These are phyloP conservation scores for Cupressus sempervirens DNA, from an alignment of 75 land plant genomes.

Conservation along the genomic window DNA sequence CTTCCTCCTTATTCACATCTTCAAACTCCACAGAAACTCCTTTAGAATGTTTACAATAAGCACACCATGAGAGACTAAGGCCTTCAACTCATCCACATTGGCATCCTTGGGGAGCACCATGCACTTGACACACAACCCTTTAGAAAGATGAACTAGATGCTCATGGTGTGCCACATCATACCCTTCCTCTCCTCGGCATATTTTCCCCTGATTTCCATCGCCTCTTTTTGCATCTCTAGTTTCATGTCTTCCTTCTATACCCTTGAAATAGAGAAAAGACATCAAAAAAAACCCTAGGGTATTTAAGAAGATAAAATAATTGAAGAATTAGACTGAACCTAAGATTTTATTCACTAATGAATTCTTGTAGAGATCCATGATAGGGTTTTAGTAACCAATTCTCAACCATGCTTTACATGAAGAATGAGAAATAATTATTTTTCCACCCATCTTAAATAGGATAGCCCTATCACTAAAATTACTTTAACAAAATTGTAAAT, in stretches of 20 bases:
- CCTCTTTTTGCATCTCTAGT: conserved; percentile 50
- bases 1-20: neutral
- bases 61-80: neutral
- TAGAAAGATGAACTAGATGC: neutral
- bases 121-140: too few species aligned
- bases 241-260: conserved; percentile 55
- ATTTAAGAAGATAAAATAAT: too few species aligned
- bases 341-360: too few species aligned
- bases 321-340: too few species aligned
- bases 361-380: too few species aligned
- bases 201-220: conserved; percentile 44
- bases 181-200: conserved; percentile 18
- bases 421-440: neutral
- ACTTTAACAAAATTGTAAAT: conserved; percentile 8
- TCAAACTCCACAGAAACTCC: neutral
- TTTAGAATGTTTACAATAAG: neutral
- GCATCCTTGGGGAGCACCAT: neutral
- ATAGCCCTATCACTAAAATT: neutral
- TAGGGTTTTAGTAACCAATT: too few species aligned
- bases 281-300: too few species aligned
- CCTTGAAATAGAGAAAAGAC: conserved; percentile 18
- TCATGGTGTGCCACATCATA: neutral
- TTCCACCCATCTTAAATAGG: neutral
- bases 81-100: neutral
- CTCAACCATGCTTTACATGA: neutral